Conservation (phyloP, 139 green algal genomes). For the Bryopsis sp. region DNA sequence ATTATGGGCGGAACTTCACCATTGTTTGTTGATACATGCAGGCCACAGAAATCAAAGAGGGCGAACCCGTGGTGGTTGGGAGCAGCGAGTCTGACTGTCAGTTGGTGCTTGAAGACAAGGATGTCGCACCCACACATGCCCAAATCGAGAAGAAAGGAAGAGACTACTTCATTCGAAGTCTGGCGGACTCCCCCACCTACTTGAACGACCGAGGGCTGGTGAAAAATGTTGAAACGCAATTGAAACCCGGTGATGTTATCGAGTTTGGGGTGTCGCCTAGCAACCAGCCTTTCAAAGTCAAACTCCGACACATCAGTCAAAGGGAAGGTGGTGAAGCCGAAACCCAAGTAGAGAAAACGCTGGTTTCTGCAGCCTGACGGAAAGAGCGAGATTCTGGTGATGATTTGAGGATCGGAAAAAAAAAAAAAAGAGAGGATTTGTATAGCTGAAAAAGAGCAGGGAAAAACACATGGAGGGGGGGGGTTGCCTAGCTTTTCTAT, state of each 20-base stretch:
- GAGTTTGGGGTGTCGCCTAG: not conserved
- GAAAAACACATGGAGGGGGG: too few relatives aligned
- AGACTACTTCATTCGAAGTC: not conserved
- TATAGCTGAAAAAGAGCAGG: too few relatives aligned
- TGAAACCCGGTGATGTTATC: slow-evolving; percentile 1
- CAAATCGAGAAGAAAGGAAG: not conserved
- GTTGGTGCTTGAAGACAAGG: not conserved
- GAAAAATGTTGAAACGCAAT: not conserved
- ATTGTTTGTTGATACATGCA: too few relatives aligned
- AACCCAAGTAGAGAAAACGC: not conserved
- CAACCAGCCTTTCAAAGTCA: slow-evolving; percentile 10
- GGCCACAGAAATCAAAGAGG: not conserved
- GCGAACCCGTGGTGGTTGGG: not conserved
- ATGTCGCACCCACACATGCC: not conserved
- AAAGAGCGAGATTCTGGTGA: too few relatives aligned
- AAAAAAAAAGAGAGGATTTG: too few relatives aligned
- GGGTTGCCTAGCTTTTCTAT: too few relatives aligned
- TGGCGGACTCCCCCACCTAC: not conserved
- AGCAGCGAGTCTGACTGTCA: not conserved
- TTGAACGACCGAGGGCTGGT: not conserved
- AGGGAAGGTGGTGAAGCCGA: not conserved
- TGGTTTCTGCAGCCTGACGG: too few relatives aligned
- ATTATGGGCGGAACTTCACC: too few relatives aligned
- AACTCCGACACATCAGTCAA: slow-evolving; percentile 13
- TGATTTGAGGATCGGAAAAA: too few relatives aligned